phyloP scores from a whole-genome alignment of 2,329 filamentous ascomycete species.

The Dothistroma pini region DNA sequence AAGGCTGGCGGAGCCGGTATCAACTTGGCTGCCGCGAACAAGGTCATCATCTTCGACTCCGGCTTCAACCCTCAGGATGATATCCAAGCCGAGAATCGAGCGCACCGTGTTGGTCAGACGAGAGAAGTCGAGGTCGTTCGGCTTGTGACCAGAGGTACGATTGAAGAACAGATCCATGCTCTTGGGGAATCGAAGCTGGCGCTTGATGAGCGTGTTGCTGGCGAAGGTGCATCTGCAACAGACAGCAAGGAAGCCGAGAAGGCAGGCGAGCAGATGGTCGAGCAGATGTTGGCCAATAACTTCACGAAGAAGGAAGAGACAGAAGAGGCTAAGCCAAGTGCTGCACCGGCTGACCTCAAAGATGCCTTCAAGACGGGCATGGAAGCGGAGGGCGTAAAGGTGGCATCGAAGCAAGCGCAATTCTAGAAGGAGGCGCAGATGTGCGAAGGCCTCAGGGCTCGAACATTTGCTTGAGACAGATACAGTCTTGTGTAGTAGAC shows the following conservation, averaged over 20 bases:
- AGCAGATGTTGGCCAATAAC: conserved; percentile 40
- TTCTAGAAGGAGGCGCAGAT: conserved; percentile 1
- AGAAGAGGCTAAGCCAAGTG: conserved; percentile 7
- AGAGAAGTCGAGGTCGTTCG: conserved; percentile 86
- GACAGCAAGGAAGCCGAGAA: conserved; percentile 46
- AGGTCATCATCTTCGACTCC: conserved; percentile 94
- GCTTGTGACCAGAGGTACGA: conserved; percentile 73
- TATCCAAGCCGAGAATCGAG: conserved; percentile 95
- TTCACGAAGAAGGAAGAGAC: conserved; percentile 14
- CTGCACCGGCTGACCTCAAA: conserved; percentile 36
- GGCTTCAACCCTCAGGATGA: conserved; percentile 99
- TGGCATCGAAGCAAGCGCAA: conserved; percentile 31
- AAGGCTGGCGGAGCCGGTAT: conserved; percentile 96
- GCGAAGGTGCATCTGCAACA: conserved; percentile 45
- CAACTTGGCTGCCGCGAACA: conserved; percentile 92
- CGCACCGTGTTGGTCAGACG: conserved; percentile 89
- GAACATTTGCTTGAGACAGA: not conserved
- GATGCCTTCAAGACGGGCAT: conserved; percentile 41
- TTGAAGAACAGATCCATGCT: conserved; percentile 90
- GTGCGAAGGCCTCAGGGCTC: not conserved
- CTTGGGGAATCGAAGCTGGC: conserved; percentile 91
- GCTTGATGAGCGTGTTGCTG: conserved; percentile 71
- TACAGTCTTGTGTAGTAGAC: not conserved
- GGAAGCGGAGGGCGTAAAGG: conserved; percentile 41
- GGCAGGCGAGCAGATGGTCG: conserved; percentile 32